Evolutionary conservation across 306 rosid species (phyloP).

Genomic region (Albizia julibrissin): DNA sequence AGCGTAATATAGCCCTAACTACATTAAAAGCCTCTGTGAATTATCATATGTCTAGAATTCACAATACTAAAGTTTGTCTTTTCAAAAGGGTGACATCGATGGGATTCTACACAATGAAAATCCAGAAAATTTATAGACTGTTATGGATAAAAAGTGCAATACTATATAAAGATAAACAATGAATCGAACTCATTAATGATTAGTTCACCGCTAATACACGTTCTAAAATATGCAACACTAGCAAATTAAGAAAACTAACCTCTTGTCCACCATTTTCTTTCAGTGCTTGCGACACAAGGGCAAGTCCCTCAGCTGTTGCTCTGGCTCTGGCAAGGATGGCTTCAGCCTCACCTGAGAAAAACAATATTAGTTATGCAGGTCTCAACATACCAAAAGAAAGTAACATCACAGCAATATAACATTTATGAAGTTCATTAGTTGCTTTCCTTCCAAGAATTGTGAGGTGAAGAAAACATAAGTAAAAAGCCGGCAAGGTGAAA

Average conservation of each 20-base stretch:
- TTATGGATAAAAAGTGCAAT: neutral
- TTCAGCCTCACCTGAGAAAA: slow-evolving; percentile 87
- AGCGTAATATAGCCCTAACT: neutral
- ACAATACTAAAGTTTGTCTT: neutral
- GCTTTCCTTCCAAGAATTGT: slow-evolving; percentile 13
- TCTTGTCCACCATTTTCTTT: slow-evolving; percentile 83
- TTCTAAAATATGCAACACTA: slow-evolving; percentile 13
- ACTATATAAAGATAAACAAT: neutral
- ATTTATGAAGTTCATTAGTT: slow-evolving; percentile 14
- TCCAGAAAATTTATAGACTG: slow-evolving; percentile 7
- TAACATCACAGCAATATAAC: slow-evolving; percentile 21
- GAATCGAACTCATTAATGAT: neutral
- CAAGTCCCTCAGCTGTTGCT: slow-evolving; percentile 89
- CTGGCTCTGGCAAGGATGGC: slow-evolving; percentile 88
- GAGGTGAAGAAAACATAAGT: slow-evolving; percentile 25
- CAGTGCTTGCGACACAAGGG: slow-evolving; percentile 67
- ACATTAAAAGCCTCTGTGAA: slow-evolving; percentile 23
- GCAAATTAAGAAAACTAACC: slow-evolving; percentile 53
- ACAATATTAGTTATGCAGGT: slow-evolving; percentile 21
- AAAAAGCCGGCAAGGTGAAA: slow-evolving; percentile 22
- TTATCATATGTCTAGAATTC: neutral
- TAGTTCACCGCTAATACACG: neutral
- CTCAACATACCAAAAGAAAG: slow-evolving; percentile 27
- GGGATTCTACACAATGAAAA: neutral
- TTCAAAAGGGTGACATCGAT: neutral